Evolutionary conservation across 106 monocot genomes (phyloP).

Genomic region (Dendrobium catenatum): DNA sequence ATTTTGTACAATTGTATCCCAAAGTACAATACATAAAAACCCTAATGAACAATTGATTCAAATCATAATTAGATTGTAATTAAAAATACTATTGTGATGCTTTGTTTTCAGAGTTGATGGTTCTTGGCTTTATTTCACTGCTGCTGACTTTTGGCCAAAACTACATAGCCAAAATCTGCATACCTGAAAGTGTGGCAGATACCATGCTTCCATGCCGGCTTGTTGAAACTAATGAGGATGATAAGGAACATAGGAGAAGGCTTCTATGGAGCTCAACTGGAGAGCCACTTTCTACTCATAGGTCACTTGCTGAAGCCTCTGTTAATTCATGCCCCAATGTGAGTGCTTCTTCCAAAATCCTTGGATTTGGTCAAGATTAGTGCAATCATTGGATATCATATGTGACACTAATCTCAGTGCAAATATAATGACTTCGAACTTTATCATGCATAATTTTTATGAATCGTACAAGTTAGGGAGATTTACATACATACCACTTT

Average conservation of each 20-base stretch:
- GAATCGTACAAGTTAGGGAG: too few species aligned
- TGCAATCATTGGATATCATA: too few species aligned
- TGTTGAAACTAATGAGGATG: neutral
- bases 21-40: too few species aligned
- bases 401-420: too few species aligned
- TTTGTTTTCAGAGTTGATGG: constrained; percentile 71
- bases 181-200: constrained; percentile 53
- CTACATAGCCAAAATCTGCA: constrained; percentile 75
- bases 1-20: too few species aligned
- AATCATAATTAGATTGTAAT: neutral
- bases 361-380: too few species aligned
- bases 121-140: constrained; percentile 93
- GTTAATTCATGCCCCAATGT: constrained; percentile 22
- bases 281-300: constrained; percentile 7
- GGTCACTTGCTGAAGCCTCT: constrained; percentile 14
- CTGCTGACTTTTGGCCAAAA: constrained; percentile 72
- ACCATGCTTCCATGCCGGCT: constrained; percentile 71
- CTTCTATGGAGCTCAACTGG: constrained; percentile 20
- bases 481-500: too few species aligned
- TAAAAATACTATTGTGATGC: neutral
- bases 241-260: constrained; percentile 5
- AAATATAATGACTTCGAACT: too few species aligned
- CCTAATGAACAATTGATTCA: too few species aligned
- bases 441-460: too few species aligned
- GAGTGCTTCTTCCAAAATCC: constrained; percentile 4